Evolutionary conservation across 306 rosid species (phyloP), one percentile per base, ranked within the genome.

Genomic region (Lotus japonicus): DNA sequence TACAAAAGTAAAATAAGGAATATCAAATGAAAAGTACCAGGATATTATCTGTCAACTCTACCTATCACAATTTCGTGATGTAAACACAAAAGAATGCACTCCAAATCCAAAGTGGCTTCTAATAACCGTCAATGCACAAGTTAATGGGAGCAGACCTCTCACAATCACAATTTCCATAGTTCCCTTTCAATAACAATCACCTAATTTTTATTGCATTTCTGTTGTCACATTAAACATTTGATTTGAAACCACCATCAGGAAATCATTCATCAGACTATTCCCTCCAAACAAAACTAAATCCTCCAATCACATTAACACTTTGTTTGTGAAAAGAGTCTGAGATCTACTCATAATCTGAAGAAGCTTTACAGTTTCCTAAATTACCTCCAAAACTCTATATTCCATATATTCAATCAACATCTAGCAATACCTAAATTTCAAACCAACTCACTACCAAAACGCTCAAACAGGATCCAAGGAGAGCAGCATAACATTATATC

Each of bases 181-280:
- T 21, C 36, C 52, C 23, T 57, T 58, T 10, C 52, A 70, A 45
- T 16, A 58, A 75, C 69, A 75, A 58, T 38, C 38, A 28, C 55
- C 54, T 39, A 36, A 10, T 21, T 11, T 66, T 73, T 12, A 21
- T 15, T 7, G 16, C 33, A 35, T 18, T 64, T n/a, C 58, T 5
- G 3, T 6, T 12, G 26, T 31, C 52, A 10, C 21, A 42, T 17
- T 38, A 69, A 69, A 56, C 14, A 28, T 51, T 35, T 18, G 17
- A 63, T 41, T 28, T 46, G 13, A 43, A 16, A 9, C 45, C 64
- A 54, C 43, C 18, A 5, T 49, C 38, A 61, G 15, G 17, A 28
- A 48, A 57, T 5, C 65, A 44, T 51, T 26, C 33, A 26, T 26
- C 33, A 26, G 33, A 26, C 5, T 26, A 26, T 26, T 26, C 2